Conservation (phyloP, 2,329 filamentous ascomycete genomes). For the Cercospora janseana region DNA sequence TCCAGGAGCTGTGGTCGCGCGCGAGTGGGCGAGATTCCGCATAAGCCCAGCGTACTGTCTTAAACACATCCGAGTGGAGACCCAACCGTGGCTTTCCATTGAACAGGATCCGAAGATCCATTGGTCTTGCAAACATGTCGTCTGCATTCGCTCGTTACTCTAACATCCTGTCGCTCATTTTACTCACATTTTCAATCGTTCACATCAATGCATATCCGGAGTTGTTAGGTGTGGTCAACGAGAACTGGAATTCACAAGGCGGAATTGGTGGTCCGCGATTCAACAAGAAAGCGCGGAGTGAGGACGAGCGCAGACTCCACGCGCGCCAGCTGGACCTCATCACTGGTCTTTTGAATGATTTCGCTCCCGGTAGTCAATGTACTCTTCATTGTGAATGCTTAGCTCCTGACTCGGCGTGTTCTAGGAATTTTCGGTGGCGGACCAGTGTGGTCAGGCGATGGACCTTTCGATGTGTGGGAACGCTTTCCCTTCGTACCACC, state of each 20-base stretch:
- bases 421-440: neutral
- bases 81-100: neutral
- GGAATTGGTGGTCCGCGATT: neutral
- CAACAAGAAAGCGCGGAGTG: neutral
- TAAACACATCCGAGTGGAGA: no score
- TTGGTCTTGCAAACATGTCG: constrained; percentile 1
- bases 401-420: neutral
- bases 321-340: constrained; percentile 3
- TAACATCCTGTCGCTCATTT: neutral
- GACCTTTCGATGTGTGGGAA: neutral
- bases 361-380: neutral
- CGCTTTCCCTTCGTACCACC: neutral
- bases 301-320: neutral
- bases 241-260: neutral
- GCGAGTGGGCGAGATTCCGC: no score
- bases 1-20: no score
- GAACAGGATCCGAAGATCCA: neutral
- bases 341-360: neutral
- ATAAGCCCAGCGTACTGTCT: no score
- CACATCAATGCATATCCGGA: neutral
- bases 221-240: neutral
- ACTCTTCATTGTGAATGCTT: neutral
- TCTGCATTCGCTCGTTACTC: constrained; percentile 1
- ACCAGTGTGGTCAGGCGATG: neutral
- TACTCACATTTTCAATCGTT: neutral